A percentile compares a stretch with the other conserved stretches of the same genome.
Evolutionary conservation across 768 basidiomycete genomes (phyloP).

Genomic region (Leccinellum rugosiceps): DNA sequence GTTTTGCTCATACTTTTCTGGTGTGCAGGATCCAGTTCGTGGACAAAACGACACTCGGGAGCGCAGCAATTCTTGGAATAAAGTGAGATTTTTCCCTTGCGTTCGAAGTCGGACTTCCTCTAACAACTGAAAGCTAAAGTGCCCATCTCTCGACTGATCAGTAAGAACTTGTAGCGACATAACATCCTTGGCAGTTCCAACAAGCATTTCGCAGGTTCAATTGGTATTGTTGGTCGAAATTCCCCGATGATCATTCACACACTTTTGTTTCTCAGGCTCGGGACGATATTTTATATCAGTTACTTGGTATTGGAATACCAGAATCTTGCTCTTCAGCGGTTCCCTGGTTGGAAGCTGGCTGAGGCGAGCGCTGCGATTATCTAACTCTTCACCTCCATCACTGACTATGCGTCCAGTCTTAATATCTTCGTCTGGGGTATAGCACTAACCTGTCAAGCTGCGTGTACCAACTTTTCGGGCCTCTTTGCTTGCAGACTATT

Average conservation of each 20-base stretch:
- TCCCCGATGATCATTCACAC: not conserved
- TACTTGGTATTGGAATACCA: slow-evolving; percentile 73
- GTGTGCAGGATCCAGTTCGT: slow-evolving; percentile 68
- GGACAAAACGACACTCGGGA: slow-evolving; percentile 73
- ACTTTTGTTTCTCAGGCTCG: slow-evolving; percentile 46
- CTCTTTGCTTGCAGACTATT: no score
- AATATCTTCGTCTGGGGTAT: slow-evolving; percentile 70
- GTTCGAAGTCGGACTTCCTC: not conserved
- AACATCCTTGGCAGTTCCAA: not conserved
- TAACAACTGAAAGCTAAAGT: slow-evolving; percentile 40
- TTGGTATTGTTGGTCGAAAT: slow-evolving; percentile 39
- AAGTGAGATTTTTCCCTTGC: slow-evolving; percentile 35
- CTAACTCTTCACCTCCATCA: not conserved
- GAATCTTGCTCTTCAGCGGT: slow-evolving; percentile 66
- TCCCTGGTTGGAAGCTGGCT: slow-evolving; percentile 81
- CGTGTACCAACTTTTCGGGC: no score
- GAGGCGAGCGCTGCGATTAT: slow-evolving; percentile 44
- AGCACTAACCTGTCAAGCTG: slow-evolving; percentile 59
- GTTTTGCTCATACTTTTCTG: not conserved
- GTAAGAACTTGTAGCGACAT: slow-evolving; percentile 33
- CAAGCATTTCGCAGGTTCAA: slow-evolving; percentile 47
- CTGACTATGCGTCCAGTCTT: slow-evolving; percentile 34
- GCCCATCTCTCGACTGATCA: slow-evolving; percentile 61
- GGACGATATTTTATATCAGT: slow-evolving; percentile 71
- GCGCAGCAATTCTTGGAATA: slow-evolving; percentile 68